These are phyloP conservation scores for Phytophthora palmivora DNA, from an alignment of 352 stramenopile genomes.

Conservation along the genomic window DNA sequence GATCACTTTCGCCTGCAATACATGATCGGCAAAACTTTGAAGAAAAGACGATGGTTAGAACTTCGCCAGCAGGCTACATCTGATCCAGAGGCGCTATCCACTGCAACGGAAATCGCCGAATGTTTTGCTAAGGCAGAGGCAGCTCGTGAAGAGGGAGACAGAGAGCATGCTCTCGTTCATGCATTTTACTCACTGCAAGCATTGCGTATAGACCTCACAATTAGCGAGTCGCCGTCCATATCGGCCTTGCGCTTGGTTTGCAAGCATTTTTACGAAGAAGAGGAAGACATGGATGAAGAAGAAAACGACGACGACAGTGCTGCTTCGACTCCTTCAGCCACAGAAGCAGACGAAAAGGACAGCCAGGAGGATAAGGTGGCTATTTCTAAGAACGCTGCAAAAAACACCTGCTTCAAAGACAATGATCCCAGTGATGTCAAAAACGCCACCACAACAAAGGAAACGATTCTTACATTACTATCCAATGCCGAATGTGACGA, in stretches of 20 bases:
- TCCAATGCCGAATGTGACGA: conserved; percentile 17
- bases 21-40: conserved; percentile 79
- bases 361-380: conserved; percentile 5
- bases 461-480: conserved; percentile 53
- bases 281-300: conserved; percentile 34
- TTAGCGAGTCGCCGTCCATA: conserved; percentile 32
- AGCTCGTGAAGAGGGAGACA: conserved; percentile 62
- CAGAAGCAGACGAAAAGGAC: conserved; percentile 4
- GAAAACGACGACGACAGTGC: conserved; percentile 26
- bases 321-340: background rate
- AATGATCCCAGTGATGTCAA: conserved; percentile 10
- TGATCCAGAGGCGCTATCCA: conserved; percentile 25
- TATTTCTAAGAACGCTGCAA: background rate
- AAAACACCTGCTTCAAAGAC: background rate
- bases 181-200: conserved; percentile 81
- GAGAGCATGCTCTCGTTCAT: conserved; percentile 78
- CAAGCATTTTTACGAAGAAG: conserved; percentile 68
- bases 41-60: conserved; percentile 60
- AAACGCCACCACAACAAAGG: conserved; percentile 41
- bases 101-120: conserved; percentile 44
- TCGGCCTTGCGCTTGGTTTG: conserved; percentile 48
- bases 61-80: conserved; percentile 7
- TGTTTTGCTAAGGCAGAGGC: conserved; percentile 68
- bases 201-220: conserved; percentile 62
- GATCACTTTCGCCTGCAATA: conserved; percentile 72